Percentiles rank a stretch among this genome's conserved stretches.
Conservation (phyloP, 495 filamentous ascomycete species). For the Lepidopterella palustris region DNA sequence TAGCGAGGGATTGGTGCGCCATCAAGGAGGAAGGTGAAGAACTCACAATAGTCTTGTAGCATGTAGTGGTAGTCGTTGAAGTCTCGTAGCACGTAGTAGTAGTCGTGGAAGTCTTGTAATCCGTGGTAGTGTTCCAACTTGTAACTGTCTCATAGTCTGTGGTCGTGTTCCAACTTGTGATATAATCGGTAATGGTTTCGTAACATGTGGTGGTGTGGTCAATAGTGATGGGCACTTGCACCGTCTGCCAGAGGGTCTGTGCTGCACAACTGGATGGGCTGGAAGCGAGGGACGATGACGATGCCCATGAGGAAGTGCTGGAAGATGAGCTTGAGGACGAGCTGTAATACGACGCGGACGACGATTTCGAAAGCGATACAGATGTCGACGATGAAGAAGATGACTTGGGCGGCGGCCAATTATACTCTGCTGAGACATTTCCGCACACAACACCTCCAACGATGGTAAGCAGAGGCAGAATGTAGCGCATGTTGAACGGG, state of each 20-base stretch:
- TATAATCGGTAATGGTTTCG: neutral
- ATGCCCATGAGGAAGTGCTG: neutral
- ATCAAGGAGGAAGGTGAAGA: no score
- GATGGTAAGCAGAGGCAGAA: slow-evolving; percentile 16
- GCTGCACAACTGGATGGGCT: neutral
- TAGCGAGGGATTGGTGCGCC: no score
- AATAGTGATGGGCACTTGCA: neutral
- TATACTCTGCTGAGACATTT: neutral
- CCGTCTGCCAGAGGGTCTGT: neutral
- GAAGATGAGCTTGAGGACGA: neutral
- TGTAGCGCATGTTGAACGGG: slow-evolving; percentile 21
- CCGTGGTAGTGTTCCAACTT: neutral
- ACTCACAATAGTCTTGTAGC: no score
- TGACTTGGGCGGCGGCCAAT: no score
- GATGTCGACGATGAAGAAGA: neutral
- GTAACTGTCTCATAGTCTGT: slow-evolving; percentile 7
- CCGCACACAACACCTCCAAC: neutral
- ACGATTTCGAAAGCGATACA: neutral
- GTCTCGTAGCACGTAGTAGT: no score
- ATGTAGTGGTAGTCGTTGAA: no score
- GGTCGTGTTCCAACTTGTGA: slow-evolving; percentile 1
- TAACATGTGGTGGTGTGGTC: neutral
- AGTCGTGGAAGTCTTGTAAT: neutral
- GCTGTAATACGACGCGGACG: neutral
- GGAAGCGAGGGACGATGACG: neutral